These are phyloP conservation scores for Boletus tomentosulus DNA, from an alignment of 768 basidiomycete genomes.

Conservation along the genomic window DNA sequence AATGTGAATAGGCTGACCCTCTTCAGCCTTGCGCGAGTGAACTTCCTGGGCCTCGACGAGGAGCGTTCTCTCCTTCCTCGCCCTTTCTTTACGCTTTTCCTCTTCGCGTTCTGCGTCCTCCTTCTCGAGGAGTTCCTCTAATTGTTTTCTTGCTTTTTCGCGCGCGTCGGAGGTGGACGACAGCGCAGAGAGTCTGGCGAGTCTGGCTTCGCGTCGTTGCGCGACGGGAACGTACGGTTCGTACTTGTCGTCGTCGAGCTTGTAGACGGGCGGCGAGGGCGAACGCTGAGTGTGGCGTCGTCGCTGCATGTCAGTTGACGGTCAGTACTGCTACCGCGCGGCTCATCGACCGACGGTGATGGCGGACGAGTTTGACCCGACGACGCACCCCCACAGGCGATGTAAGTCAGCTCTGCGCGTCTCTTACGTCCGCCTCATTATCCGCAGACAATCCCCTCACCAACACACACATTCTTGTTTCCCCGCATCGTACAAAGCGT, in stretches of 20 bases:
- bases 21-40: conserved; percentile 72
- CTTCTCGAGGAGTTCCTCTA: conserved; percentile 57
- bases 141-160: conserved; percentile 40
- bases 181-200: conserved; percentile 68
- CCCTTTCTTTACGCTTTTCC: conserved; percentile 67
- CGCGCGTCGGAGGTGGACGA: conserved; percentile 50
- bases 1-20: conserved; percentile 48
- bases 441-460: conserved; percentile 74
- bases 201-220: conserved; percentile 75
- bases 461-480: conserved; percentile 74
- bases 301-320: background rate
- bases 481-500: conserved; percentile 85
- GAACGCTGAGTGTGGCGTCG: conserved; percentile 53
- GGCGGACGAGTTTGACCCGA: conserved; percentile 48
- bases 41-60: conserved; percentile 95
- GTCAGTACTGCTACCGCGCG: background rate
- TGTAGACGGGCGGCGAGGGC: conserved; percentile 57
- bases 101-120: conserved; percentile 79
- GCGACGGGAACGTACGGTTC: conserved; percentile 86
- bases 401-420: conserved; percentile 38
- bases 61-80: conserved; percentile 80
- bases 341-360: conserved; percentile 3
- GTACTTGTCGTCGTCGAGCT: conserved; percentile 64
- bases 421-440: background rate
- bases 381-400: conserved; percentile 65